Evolutionary conservation across 257 asterid genomes (phyloP).

Genomic region (Salvia miltiorrhiza): DNA sequence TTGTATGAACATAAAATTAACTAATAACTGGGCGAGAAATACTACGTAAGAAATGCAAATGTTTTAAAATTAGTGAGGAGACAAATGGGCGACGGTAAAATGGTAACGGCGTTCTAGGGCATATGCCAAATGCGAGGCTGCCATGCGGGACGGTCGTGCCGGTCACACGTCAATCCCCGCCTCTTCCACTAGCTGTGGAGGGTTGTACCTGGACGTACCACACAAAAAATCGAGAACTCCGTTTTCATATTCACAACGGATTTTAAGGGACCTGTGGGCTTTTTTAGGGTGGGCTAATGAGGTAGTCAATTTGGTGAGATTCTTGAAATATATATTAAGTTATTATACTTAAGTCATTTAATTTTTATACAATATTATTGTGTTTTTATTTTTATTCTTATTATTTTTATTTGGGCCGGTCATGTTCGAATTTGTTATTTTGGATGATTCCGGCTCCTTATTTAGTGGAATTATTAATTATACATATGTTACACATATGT

Average conservation of each 20-base stretch:
- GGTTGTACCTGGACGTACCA: conserved; percentile 21
- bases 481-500: background rate
- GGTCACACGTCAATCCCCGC: conserved; percentile 21
- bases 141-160: conserved; percentile 24
- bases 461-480: background rate
- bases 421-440: background rate
- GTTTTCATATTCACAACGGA: background rate
- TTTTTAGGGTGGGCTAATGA: background rate
- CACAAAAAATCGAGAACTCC: background rate
- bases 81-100: background rate
- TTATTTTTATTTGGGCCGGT: background rate
- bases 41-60: background rate
- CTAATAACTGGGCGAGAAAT: too few species aligned
- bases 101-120: conserved; percentile 11
- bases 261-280: background rate
- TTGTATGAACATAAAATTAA: background rate
- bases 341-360: too few species aligned
- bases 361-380: background rate
- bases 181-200: conserved; percentile 1
- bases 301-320: background rate
- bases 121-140: conserved; percentile 14
- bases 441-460: background rate
- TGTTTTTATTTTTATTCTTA: background rate
- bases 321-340: too few species aligned
- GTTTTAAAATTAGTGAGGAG: background rate